A percentile compares a stretch with the other conserved stretches of the same genome.
Evolutionary conservation across 768 basidiomycete genomes (phyloP).

Genomic region (Termitomyces sp.): DNA sequence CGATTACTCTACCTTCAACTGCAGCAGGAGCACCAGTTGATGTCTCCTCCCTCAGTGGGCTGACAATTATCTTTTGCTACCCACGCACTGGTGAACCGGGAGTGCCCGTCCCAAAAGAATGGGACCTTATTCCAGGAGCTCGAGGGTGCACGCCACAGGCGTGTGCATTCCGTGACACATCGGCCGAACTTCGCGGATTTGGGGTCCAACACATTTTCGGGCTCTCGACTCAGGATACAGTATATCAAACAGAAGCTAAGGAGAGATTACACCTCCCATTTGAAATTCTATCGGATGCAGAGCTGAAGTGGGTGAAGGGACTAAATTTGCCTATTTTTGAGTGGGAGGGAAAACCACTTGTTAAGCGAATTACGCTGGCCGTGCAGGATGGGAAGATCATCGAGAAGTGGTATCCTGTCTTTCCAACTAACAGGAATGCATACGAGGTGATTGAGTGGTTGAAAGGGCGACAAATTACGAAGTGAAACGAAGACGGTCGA

Average conservation of each 20-base stretch:
- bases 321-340: slow-evolving; percentile 18
- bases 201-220: slow-evolving; percentile 19
- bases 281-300: slow-evolving; percentile 16
- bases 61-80: slow-evolving; percentile 19
- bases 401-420: slow-evolving; percentile 18
- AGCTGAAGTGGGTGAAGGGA: slow-evolving; percentile 12
- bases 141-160: slow-evolving; percentile 21
- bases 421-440: slow-evolving; percentile 17
- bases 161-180: slow-evolving; percentile 19
- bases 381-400: slow-evolving; percentile 16
- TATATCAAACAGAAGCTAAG: slow-evolving; percentile 18
- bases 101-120: slow-evolving; percentile 13
- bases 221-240: slow-evolving; percentile 17
- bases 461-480: slow-evolving; percentile 3
- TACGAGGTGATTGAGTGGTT: slow-evolving; percentile 17
- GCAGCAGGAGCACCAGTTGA: slow-evolving; percentile 11
- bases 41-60: slow-evolving; percentile 13
- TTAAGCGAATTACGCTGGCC: slow-evolving; percentile 15
- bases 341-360: slow-evolving; percentile 15
- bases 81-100: slow-evolving; percentile 18
- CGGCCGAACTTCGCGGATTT: slow-evolving; percentile 12
- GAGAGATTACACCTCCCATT: slow-evolving; percentile 19
- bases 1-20: slow-evolving; percentile 15
- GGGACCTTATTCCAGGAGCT: slow-evolving; percentile 21
- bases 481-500: background rate